Percentiles rank a stretch among this genome's conserved stretches.
Evolutionary conservation across 1,284 basidiomycete species (phyloP).

Genomic region (Heliocybe sulcata): DNA sequence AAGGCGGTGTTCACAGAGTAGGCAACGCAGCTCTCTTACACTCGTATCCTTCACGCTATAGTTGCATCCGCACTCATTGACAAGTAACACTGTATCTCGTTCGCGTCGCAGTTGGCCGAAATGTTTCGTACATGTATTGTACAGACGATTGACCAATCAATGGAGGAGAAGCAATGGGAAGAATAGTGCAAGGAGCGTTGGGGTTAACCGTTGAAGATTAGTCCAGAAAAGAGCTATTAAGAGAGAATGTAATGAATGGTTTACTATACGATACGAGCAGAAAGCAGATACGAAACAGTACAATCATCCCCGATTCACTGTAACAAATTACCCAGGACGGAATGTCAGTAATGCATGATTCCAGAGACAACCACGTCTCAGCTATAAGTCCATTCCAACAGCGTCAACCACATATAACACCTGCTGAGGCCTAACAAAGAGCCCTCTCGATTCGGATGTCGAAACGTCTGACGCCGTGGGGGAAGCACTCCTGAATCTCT

Average conservation of each 20-base stretch:
- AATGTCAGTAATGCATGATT: background rate
- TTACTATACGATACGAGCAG: background rate
- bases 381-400: slow-evolving; percentile 33
- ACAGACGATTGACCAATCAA: background rate
- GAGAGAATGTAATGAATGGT: background rate
- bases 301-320: background rate
- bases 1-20: too few relatives aligned
- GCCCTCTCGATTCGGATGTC: slow-evolving; percentile 54
- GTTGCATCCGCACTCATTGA: too few relatives aligned
- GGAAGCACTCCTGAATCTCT: slow-evolving; percentile 63
- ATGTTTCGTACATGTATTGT: too few relatives aligned
- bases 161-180: background rate
- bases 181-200: background rate
- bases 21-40: too few relatives aligned
- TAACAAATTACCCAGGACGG: background rate
- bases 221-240: background rate
- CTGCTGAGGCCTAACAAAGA: slow-evolving; percentile 77
- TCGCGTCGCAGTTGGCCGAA: too few relatives aligned
- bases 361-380: background rate
- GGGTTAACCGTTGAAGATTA: background rate
- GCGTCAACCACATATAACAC: slow-evolving; percentile 79
- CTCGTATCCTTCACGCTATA: too few relatives aligned
- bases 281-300: background rate
- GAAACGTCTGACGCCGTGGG: slow-evolving; percentile 63
- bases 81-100: too few relatives aligned